Base-by-base conservation (phyloP, 352 stramenopile species). In the Albugo candida region DNA sequence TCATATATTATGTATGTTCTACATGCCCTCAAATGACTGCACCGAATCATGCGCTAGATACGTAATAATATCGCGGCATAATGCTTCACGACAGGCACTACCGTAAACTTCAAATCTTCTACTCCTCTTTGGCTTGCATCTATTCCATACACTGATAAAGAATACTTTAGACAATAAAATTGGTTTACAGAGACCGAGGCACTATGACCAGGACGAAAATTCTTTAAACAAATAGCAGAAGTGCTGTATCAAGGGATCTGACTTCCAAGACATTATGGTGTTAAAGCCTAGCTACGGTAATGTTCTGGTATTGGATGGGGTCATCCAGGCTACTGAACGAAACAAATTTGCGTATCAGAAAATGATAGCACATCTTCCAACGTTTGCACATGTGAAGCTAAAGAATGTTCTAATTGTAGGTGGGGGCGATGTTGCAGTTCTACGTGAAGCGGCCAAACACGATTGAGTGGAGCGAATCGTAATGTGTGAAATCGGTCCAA, bases 281-380 rank as follows among this genome's bases (percentile, higher is more conserved):
- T 99, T 99, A 70, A 81, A 98, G 63, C 97, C 87, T n/a, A 61
- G 74, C 40, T 97, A 98, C 65, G 95, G 95, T 44, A 94, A 91
- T 57, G 94, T 99, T 37, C 76, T 99, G n/a, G 92, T 98, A 40
- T 74, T 99, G 34, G 95, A 99, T 67, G 95, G 94, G 45, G 93
- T 98, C 42, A 98, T 99, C 71, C 95, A 99, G 71, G 76, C 95
- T 38, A 99, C 95, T 24, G 94, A 98, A 63, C 72, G 91, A 31
- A 95, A 99, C 59, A 94, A 99, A 65, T 97, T 96, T 62, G 68
- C 89, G 40, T 99, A 99, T 73, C 95, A 99, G 71, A 95, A 99
- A 74, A 99, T 99, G 94, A 98, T 99, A 67, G 82, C 93, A 14
- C 94, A 99, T 67, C 72, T 99, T 47, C 94, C 95, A 11, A 74